Evolutionary conservation across 768 basidiomycete genomes (phyloP).

Genomic region (Boletus subparvulus): DNA sequence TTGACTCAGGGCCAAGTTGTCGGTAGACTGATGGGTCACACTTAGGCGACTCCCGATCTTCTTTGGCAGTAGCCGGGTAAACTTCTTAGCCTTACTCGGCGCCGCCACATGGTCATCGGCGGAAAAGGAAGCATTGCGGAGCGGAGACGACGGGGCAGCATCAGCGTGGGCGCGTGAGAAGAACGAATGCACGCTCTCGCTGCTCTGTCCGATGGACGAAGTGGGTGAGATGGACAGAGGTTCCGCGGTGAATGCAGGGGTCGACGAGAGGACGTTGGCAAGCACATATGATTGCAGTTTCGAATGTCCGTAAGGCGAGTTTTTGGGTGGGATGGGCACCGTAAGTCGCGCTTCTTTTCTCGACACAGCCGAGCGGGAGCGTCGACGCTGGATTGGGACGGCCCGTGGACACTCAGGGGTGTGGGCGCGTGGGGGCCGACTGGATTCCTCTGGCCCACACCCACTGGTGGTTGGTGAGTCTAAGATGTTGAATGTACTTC

Average conservation of each 20-base stretch:
- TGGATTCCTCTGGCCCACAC: constrained; percentile 13
- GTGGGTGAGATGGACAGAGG: constrained; percentile 28
- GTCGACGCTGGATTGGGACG: constrained; percentile 32
- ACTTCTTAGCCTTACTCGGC: constrained; percentile 26
- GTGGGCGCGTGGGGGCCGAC: constrained; percentile 9
- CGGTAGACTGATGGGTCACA: constrained; percentile 26
- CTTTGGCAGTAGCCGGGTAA: constrained; percentile 33
- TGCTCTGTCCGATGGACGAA: constrained; percentile 25
- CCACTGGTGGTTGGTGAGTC: constrained; percentile 6
- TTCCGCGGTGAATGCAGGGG: constrained; percentile 30
- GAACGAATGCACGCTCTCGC: constrained; percentile 28
- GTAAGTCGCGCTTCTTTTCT: constrained; percentile 31
- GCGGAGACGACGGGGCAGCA: constrained; percentile 28
- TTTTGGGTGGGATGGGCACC: constrained; percentile 23
- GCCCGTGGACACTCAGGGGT: constrained; percentile 9
- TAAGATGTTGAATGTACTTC: constrained; percentile 23
- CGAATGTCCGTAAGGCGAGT: constrained; percentile 34
- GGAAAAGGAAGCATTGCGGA: constrained; percentile 25
- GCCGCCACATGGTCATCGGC: constrained; percentile 21
- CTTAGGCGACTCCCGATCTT: constrained; percentile 31
- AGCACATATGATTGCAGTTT: constrained; percentile 29
- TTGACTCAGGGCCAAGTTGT: constrained; percentile 25
- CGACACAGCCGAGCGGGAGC: constrained; percentile 35
- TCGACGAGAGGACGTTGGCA: constrained; percentile 24
- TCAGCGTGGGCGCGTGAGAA: constrained; percentile 22